Conservation (phyloP, 306 rosid genomes). For the Ziziphus jujuba region DNA sequence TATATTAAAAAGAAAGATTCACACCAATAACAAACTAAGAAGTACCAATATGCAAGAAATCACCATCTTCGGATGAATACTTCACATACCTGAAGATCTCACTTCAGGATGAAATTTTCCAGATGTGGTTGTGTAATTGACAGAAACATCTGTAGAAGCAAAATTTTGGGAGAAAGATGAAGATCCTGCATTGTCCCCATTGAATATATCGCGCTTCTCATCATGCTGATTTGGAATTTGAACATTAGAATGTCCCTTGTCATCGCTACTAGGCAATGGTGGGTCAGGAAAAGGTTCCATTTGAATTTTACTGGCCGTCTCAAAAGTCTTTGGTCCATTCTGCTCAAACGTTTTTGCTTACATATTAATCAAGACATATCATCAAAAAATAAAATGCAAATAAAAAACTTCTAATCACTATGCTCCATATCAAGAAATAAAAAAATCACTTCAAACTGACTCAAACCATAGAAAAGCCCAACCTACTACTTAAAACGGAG, state of each 20-base stretch:
- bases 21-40: neutral
- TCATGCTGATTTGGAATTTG: slow-evolving; percentile 38
- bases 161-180: slow-evolving; percentile 27
- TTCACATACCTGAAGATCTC: slow-evolving; percentile 56
- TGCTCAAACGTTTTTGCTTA: slow-evolving; percentile 31
- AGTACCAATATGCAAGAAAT: neutral
- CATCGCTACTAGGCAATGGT: slow-evolving; percentile 45
- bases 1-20: neutral
- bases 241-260: slow-evolving; percentile 42
- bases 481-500: slow-evolving; percentile 11
- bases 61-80: slow-evolving; percentile 4
- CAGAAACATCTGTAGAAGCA: slow-evolving; percentile 29
- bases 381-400: neutral
- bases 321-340: slow-evolving; percentile 69
- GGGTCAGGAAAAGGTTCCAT: slow-evolving; percentile 53
- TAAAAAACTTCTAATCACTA: neutral
- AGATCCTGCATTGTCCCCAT: slow-evolving; percentile 38
- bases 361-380: slow-evolving; percentile 7
- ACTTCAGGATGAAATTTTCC: slow-evolving; percentile 37
- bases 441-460: neutral
- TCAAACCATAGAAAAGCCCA: neutral
- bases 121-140: slow-evolving; percentile 35
- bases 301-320: slow-evolving; percentile 40
- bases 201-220: slow-evolving; percentile 35
- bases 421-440: slow-evolving; percentile 5